Evolutionary conservation across 257 asterid genomes (phyloP).

Genomic region (Solanum sparsipilum): DNA sequence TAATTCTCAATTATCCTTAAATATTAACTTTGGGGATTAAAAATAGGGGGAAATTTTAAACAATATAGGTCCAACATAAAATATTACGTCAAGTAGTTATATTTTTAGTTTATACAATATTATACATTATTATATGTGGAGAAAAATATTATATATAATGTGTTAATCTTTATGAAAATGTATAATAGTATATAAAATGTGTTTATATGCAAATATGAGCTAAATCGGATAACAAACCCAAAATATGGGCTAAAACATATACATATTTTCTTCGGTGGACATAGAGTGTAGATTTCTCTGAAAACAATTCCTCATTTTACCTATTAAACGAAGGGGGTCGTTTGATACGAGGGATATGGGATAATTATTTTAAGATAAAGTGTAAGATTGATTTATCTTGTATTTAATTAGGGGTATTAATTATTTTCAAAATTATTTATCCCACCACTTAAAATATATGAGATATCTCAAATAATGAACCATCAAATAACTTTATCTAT

Average conservation of each 20-base stretch:
- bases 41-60: neutral
- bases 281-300: accelerated
- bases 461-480: neutral
- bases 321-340: neutral
- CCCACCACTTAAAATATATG: neutral
- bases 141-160: neutral
- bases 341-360: neutral
- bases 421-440: neutral
- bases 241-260: no score
- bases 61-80: no score
- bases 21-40: no score
- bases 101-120: neutral
- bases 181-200: neutral
- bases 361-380: neutral
- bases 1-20: neutral
- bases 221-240: neutral
- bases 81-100: neutral
- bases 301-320: neutral
- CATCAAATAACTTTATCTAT: neutral
- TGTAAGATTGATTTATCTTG: neutral
- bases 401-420: neutral
- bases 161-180: neutral
- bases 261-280: neutral
- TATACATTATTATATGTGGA: neutral
- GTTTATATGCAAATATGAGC: neutral